Evolutionary conservation across 1,284 basidiomycete genomes (phyloP), one percentile per base, ranked within the genome.

Genomic region (Blastosporella zonata): DNA sequence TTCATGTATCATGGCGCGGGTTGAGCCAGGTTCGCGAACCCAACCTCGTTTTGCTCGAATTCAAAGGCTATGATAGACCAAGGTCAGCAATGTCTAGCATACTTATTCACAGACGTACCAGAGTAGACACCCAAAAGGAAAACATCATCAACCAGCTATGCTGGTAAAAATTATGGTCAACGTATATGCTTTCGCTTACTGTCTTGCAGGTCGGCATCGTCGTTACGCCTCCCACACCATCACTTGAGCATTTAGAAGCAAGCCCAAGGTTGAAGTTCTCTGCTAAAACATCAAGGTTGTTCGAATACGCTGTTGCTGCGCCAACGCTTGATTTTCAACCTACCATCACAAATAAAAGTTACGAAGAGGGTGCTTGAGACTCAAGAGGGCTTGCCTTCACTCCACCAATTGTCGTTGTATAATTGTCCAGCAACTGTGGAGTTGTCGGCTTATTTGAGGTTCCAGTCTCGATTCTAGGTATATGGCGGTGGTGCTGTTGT

Each of bases 141-240:
- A 15, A 33, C 21, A 23, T 39, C 36, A 15, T 37, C 45, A 15
- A 46, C 22, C 3, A 46, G 17, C 45, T 35, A 38, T 2, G 34
- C 44, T 46, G 21, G 27, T 9, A 22, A 9, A 31, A 31, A 3
- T 9, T 37, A 33, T 13, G 21, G 20, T 21, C 20, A 37, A 37
- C 36, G 29, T 10, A 3, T 22, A 7, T 25, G 6, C 7, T 4
- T 38, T 28, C 6, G 9, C 44, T 46, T 33, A 39, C 34, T 21
- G 20, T 38, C n/a, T 15, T 36, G n/a, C 43, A 27, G 2, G 23
- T 5, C 31, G 20, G 12, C 2, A 17, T 23, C 36, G 17, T 39
- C 36, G 13, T 46, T 39, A 46, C 28, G 9, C 45, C 45, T 39
- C 45, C 45, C 7, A 39, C 27, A 15, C 36, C 31, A 22, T 46